Evolutionary conservation across 1,284 basidiomycete species (phyloP).

Genomic region (Rhizoctonia solani): DNA sequence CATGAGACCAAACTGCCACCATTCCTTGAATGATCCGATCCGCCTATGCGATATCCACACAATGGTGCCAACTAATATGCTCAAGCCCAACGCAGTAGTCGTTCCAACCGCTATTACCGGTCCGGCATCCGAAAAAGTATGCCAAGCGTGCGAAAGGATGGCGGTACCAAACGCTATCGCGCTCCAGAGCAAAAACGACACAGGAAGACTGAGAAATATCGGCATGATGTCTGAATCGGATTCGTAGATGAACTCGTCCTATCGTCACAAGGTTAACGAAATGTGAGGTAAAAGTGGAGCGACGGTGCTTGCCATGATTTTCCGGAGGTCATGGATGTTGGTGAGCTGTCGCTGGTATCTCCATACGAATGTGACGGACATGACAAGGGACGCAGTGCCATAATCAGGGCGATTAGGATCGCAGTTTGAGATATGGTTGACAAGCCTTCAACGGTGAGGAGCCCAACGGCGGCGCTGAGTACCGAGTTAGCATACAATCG

Average conservation of each 20-base stretch:
- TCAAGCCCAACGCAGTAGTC: conserved; percentile 23
- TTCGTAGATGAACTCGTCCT: conserved; percentile 38
- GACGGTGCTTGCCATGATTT: conserved; percentile 33
- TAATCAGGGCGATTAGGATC: conserved; percentile 34
- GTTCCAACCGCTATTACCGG: conserved; percentile 29
- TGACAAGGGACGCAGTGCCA: conserved; percentile 32
- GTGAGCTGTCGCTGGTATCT: conserved; percentile 38
- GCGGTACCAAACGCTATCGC: conserved; percentile 33
- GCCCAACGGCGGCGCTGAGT: conserved; percentile 31
- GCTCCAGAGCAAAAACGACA: conserved; percentile 38
- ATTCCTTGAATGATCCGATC: not conserved
- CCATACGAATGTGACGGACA: conserved; percentile 36
- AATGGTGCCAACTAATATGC: not conserved
- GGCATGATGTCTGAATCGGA: conserved; percentile 36
- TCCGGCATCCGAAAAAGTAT: conserved; percentile 2
- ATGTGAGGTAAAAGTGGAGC: not conserved
- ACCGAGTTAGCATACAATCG: not conserved
- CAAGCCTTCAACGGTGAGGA: conserved; percentile 33
- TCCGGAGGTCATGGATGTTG: conserved; percentile 35
- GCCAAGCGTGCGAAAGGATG: conserved; percentile 36
- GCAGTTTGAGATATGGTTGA: conserved; percentile 28
- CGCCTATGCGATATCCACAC: conserved; percentile 32
- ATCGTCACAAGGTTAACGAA: not conserved
- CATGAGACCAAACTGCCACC: conserved; percentile 2
- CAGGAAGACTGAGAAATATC: conserved; percentile 36